Conservation (phyloP, 208 protist genomes). For the Giardia muris region DNA sequence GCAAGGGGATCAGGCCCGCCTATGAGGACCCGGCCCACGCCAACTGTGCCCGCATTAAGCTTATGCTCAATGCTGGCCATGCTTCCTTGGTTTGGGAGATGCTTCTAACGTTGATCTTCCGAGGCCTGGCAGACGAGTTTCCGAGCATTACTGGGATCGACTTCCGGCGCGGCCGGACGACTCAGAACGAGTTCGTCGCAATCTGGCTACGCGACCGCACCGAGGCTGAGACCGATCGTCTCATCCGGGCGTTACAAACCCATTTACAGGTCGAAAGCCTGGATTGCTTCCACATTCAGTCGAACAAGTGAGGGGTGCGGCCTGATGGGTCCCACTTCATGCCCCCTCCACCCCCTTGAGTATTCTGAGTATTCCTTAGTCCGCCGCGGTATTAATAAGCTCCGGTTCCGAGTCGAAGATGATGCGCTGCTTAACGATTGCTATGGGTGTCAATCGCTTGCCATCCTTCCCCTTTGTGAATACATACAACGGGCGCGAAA, state of each 20-base stretch:
- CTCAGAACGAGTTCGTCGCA: not conserved
- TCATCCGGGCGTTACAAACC: not conserved
- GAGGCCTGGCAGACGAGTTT: not conserved
- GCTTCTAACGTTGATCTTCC: not conserved
- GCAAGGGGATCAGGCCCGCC: not conserved
- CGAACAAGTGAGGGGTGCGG: no score
- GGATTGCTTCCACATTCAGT: not conserved
- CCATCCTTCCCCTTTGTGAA: no score
- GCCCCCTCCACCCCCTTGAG: no score
- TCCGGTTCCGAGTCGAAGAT: no score
- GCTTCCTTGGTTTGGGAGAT: not conserved
- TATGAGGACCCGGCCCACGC: not conserved
- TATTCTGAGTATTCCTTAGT: no score
- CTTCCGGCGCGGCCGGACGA: not conserved
- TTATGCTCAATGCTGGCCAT: not conserved
- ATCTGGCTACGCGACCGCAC: not conserved
- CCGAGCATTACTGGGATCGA: not conserved
- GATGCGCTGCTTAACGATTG: no score
- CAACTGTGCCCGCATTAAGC: not conserved
- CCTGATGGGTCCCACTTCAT: no score
- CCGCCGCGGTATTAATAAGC: no score
- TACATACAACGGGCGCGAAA: no score
- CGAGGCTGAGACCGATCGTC: not conserved
- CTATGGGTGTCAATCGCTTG: no score
- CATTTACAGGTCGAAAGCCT: not conserved